Conservation (phyloP, 1,284 basidiomycete genomes). For the Somion occarium region DNA sequence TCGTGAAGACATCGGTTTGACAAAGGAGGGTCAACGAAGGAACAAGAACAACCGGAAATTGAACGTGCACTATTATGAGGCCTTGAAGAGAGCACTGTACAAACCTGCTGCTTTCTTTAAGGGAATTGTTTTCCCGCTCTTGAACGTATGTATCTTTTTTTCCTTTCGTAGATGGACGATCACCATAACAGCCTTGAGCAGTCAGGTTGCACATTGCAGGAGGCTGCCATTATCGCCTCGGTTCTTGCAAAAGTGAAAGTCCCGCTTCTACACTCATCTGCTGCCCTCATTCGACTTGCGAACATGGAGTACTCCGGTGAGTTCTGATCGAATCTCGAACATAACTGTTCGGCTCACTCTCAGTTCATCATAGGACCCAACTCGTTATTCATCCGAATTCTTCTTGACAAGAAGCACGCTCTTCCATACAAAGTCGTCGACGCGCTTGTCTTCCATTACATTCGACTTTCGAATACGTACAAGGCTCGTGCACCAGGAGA, state of each 20-base stretch:
- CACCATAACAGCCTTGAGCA: conserved; percentile 30
- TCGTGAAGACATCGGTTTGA: conserved; percentile 74
- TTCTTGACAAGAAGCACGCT: conserved; percentile 98
- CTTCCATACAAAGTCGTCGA: conserved; percentile 98
- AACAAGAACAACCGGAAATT: conserved; percentile 77
- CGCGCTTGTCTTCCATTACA: conserved; percentile 96
- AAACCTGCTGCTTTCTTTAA: conserved; percentile 99
- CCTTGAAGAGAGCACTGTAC: conserved; percentile 87
- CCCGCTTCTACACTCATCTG: conserved; percentile 94
- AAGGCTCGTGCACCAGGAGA: conserved; percentile 64
- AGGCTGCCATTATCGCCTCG: conserved; percentile 93
- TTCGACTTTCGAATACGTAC: conserved; percentile 90
- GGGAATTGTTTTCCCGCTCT: conserved; percentile 93
- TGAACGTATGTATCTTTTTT: conserved; percentile 60
- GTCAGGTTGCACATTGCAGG: conserved; percentile 83
- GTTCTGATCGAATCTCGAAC: conserved; percentile 8
- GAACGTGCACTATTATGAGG: conserved; percentile 92
- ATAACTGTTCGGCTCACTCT: background rate
- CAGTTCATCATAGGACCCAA: conserved; percentile 73
- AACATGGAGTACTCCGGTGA: conserved; percentile 94
- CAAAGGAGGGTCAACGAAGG: conserved; percentile 36
- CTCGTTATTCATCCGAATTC: conserved; percentile 94
- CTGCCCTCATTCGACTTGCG: conserved; percentile 89
- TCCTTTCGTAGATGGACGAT: background rate
- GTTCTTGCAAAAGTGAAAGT: conserved; percentile 91